Percentiles rank a stretch among this genome's conserved stretches.
Conservation (phyloP, 2,329 filamentous ascomycete genomes). For the Onygenales sp. region DNA sequence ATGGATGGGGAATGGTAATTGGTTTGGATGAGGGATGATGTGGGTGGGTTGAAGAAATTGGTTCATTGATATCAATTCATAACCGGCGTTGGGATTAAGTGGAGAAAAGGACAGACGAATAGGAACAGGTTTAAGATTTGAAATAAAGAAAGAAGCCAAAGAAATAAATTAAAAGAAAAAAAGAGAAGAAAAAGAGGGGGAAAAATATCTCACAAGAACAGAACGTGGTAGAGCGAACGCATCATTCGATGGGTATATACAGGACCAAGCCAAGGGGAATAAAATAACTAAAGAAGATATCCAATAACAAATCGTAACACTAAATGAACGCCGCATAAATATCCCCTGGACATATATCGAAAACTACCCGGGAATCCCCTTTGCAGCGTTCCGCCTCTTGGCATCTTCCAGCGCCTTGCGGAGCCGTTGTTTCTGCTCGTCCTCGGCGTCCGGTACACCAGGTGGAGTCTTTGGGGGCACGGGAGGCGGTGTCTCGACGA, state of each 20-base stretch:
- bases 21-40: too few species aligned
- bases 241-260: too few species aligned
- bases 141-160: background rate
- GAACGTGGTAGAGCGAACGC: background rate
- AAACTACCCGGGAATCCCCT: background rate
- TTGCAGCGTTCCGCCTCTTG: conserved; percentile 43
- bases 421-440: conserved; percentile 38
- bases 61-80: too few species aligned
- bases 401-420: conserved; percentile 44
- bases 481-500: background rate
- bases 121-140: background rate
- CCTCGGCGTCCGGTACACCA: conserved; percentile 7
- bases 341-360: too few species aligned
- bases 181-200: background rate
- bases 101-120: background rate
- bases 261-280: too few species aligned
- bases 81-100: background rate
- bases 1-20: too few species aligned
- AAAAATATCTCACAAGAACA: background rate
- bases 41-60: too few species aligned
- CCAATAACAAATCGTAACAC: too few species aligned
- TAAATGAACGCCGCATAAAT: too few species aligned
- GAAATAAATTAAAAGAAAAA: background rate
- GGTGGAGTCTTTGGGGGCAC: background rate
- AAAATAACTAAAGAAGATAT: too few species aligned